phyloP scores from a whole-genome alignment of 768 basidiomycete genomes.

The Termitomyces sp. region DNA sequence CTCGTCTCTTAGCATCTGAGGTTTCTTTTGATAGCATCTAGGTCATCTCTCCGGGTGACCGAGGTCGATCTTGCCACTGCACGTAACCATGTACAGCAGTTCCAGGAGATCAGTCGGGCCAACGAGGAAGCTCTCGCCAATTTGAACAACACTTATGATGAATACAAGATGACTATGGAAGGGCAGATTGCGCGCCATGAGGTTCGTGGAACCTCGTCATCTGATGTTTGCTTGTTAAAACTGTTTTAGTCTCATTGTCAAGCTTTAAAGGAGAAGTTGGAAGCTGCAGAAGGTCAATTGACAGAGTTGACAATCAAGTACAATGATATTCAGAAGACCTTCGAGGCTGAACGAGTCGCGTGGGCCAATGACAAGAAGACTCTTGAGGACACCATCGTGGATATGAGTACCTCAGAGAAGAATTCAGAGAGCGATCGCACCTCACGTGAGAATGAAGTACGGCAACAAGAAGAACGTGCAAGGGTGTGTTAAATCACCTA shows the following conservation, averaged over 20 bases:
- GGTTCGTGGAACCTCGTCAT: slow-evolving; percentile 33
- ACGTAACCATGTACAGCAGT: slow-evolving; percentile 72
- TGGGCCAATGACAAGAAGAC: slow-evolving; percentile 79
- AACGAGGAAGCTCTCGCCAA: slow-evolving; percentile 72
- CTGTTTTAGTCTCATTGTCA: slow-evolving; percentile 51
- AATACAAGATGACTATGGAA: slow-evolving; percentile 72
- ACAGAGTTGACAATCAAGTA: slow-evolving; percentile 40
- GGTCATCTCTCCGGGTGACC: slow-evolving; percentile 68
- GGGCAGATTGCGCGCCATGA: slow-evolving; percentile 61
- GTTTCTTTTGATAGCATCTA: slow-evolving; percentile 21
- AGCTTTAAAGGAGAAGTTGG: slow-evolving; percentile 58
- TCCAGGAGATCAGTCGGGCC: slow-evolving; percentile 79
- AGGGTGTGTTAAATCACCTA: slow-evolving; percentile 35
- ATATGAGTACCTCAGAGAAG: slow-evolving; percentile 72
- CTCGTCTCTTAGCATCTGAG: background rate
- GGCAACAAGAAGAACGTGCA: slow-evolving; percentile 60
- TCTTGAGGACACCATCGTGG: slow-evolving; percentile 77
- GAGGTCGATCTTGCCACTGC: slow-evolving; percentile 73
- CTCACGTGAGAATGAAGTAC: slow-evolving; percentile 61
- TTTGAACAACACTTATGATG: slow-evolving; percentile 69
- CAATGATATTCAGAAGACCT: slow-evolving; percentile 52
- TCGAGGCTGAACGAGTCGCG: slow-evolving; percentile 63
- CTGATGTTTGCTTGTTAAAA: background rate
- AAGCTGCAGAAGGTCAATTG: slow-evolving; percentile 48
- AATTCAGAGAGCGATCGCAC: slow-evolving; percentile 56